Base-by-base conservation (phyloP, 768 basidiomycete genomes). In the Mycena venus region DNA sequence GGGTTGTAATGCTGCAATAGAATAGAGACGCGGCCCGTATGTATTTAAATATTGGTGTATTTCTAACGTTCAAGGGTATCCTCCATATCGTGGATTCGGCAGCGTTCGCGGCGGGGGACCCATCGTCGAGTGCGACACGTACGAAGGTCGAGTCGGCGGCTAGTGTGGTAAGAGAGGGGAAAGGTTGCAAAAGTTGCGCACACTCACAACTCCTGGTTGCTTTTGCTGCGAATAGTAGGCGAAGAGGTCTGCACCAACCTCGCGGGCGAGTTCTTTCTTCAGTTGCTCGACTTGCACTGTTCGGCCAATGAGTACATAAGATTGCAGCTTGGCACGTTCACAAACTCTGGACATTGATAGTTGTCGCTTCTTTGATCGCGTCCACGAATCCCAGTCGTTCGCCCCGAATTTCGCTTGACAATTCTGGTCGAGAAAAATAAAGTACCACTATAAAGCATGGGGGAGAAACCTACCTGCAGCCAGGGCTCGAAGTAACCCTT, bases 311-410 rank as follows among this genome's bases (percentile, higher is more conserved):
- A 75, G 75, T 1, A 77, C 65, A 49, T 27, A 68, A 72, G 51
- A 44, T 53, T 23, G 10, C 53, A 72, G 49, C 58, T 34, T 36
- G 53, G 34, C 4, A 9, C 58, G 60, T 36, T 34, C 19, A 71
- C 85, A 80, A 82, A 94, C 95, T 85, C 81, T 95, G 92, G 3
- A 97, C 91, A 75, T 97, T 96, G 77, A 97, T 94, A 2, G 91
- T 91, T 0, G 96, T 97, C 1, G 95, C 96, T 77, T 96, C 94
- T 80, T 95, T 95, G 96, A 97, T 97, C n/a, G 96, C 95, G 78
- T 97, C 96, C 7, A 97, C 94, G 78, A 97, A 97, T 8, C 94
- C 88, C 66, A 97, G 83, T 58, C 95, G 84, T 83, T 97, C 96
- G 1, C 96, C 95, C 64, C 93, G 92, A 65, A 97, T 96, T 77